These are phyloP conservation scores for Fusarium sp. DNA, from an alignment of 2,329 filamentous ascomycete genomes.

Conservation along the genomic window DNA sequence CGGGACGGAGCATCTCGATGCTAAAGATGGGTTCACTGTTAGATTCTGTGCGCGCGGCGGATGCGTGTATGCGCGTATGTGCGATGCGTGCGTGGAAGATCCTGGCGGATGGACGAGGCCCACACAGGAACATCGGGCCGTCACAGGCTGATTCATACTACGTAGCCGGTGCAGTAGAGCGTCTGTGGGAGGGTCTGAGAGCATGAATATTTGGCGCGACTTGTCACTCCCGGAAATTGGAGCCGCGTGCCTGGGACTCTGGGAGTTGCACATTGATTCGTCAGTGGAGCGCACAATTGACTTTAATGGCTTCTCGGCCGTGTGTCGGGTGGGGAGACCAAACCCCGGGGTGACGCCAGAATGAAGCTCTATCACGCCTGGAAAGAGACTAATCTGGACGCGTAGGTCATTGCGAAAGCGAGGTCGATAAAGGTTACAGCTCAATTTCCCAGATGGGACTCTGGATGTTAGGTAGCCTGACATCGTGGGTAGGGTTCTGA, in stretches of 20 bases:
- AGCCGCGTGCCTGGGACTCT: background rate
- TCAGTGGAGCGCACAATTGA: background rate
- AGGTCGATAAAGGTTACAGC: background rate
- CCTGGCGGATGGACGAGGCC: slow-evolving; percentile 12
- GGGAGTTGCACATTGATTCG: slow-evolving; percentile 8
- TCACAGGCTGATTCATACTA: slow-evolving; percentile 33
- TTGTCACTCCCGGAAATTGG: slow-evolving; percentile 2
- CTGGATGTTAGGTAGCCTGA: background rate
- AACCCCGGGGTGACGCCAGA: slow-evolving; percentile 7
- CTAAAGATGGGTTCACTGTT: slow-evolving; percentile 12
- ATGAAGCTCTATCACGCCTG: background rate
- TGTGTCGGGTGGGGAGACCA: background rate
- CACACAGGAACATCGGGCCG: slow-evolving; percentile 36
- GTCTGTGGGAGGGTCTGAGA: background rate
- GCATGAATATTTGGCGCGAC: slow-evolving; percentile 1
- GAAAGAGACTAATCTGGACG: background rate
- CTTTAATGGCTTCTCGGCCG: slow-evolving; percentile 5
- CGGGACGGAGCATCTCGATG: slow-evolving; percentile 6
- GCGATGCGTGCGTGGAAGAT: background rate
- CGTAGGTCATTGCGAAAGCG: background rate
- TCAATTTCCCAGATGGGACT: slow-evolving; percentile 1
- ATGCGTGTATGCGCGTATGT: background rate
- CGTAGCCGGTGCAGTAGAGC: background rate
- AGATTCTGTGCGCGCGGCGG: background rate
- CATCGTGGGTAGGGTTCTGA: background rate